These are phyloP conservation scores for Acanthamoeba sp. DNA, from an alignment of 208 protist genomes.

Conservation along the genomic window DNA sequence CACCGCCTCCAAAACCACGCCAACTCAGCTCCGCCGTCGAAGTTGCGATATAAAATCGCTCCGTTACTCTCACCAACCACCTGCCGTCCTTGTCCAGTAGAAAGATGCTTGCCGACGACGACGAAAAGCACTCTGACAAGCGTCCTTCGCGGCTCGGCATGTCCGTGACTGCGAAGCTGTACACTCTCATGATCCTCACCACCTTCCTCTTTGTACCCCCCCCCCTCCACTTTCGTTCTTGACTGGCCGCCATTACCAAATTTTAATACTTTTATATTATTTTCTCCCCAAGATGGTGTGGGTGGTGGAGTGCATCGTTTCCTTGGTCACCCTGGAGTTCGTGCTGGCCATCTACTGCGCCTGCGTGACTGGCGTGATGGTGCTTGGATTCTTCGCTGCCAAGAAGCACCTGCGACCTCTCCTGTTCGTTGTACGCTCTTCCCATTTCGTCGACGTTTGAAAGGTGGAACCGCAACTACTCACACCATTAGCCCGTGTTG, in stretches of 20 bases:
- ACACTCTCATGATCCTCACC: not conserved
- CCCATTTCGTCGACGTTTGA: not conserved
- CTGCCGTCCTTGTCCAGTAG: too few species aligned
- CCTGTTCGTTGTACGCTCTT: not conserved
- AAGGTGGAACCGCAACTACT: not conserved
- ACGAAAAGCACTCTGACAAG: not conserved
- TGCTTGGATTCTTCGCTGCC: not conserved
- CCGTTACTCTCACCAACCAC: too few species aligned
- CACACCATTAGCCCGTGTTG: not conserved
- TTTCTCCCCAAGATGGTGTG: not conserved
- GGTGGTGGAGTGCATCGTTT: not conserved
- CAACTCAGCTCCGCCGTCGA: too few species aligned
- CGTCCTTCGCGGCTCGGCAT: not conserved
- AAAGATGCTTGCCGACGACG: not conserved
- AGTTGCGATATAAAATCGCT: too few species aligned
- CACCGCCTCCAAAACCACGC: too few species aligned
- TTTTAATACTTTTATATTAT: too few species aligned
- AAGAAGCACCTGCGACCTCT: not conserved
- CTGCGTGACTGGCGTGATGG: conserved; percentile 17
- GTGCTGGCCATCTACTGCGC: conserved; percentile 27
- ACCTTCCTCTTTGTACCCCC: not conserved
- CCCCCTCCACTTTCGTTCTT: not conserved
- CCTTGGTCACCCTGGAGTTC: not conserved
- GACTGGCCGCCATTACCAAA: too few species aligned
- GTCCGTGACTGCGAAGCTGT: not conserved